Evolutionary conservation across 192 early-diverging fungal genomes (phyloP).

Genomic region (Backusella circina): DNA sequence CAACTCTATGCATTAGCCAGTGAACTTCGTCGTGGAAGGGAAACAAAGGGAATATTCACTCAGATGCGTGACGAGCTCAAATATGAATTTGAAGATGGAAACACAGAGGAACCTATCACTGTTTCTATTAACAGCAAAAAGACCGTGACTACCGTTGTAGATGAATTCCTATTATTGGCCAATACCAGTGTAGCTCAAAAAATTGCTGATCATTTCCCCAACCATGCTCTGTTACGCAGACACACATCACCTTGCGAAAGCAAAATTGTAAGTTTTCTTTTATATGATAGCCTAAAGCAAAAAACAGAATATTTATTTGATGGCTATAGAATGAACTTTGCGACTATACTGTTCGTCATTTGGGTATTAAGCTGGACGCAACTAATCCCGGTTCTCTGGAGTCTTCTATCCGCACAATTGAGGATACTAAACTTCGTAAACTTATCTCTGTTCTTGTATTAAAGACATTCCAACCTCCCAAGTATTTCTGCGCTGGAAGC

Average conservation of each 20-base stretch:
- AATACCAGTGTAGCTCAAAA: constrained; percentile 94
- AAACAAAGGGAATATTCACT: constrained; percentile 4
- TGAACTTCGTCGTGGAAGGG: neutral
- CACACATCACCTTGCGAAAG: constrained; percentile 64
- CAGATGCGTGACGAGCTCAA: constrained; percentile 5
- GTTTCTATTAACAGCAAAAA: neutral
- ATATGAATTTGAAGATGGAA: constrained; percentile 6
- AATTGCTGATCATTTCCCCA: constrained; percentile 85
- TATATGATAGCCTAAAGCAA: neutral
- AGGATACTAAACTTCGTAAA: constrained; percentile 60
- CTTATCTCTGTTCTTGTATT: constrained; percentile 78
- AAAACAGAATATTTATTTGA: neutral
- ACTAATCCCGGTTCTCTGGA: constrained; percentile 52
- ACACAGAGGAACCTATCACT: neutral
- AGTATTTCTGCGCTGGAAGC: constrained; percentile 94
- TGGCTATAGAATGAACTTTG: constrained; percentile 23
- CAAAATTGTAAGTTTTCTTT: constrained; percentile 26
- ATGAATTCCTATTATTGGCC: constrained; percentile 95
- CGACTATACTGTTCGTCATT: constrained; percentile 61
- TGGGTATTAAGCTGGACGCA: constrained; percentile 73
- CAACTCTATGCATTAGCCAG: neutral
- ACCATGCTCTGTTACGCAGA: constrained; percentile 87
- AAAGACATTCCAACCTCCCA: constrained; percentile 95
- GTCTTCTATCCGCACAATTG: constrained; percentile 52
- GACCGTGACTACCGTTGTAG: constrained; percentile 50